Conservation (phyloP, 2,329 filamentous ascomycete species). For the Sporothrix schenckii region DNA sequence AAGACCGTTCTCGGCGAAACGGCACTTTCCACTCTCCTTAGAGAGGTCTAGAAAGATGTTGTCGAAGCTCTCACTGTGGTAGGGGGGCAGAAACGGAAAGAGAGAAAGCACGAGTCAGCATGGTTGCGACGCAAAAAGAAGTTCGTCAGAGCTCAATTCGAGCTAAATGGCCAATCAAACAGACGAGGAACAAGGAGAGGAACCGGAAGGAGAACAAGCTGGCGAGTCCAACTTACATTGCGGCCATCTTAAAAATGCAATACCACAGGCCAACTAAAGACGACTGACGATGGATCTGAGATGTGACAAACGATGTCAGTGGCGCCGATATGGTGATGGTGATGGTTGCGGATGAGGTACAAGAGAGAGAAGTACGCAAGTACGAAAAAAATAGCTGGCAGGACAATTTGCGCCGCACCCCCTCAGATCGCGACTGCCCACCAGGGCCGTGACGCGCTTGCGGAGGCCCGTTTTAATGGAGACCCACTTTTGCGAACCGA, state of each 20-base stretch:
- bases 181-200: not conserved
- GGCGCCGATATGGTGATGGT: not conserved
- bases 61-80: slow-evolving; percentile 84
- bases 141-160: too few species aligned
- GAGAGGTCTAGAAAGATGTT: slow-evolving; percentile 96
- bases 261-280: not conserved
- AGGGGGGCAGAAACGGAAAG: not conserved
- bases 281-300: not conserved
- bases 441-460: slow-evolving; percentile 26
- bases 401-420: slow-evolving; percentile 16
- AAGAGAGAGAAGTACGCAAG: not conserved
- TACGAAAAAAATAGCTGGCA: slow-evolving; percentile 21
- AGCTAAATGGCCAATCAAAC: not conserved
- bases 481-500: slow-evolving; percentile 9
- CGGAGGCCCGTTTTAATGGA: slow-evolving; percentile 23
- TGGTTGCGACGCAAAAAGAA: not conserved
- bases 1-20: slow-evolving; percentile 90
- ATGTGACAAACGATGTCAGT: not conserved
- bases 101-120: not conserved
- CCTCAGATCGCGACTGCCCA: slow-evolving; percentile 24
- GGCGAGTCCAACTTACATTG: slow-evolving; percentile 27
- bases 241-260: slow-evolving; percentile 30
- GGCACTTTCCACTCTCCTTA: slow-evolving; percentile 87
- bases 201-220: not conserved
- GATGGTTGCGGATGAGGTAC: slow-evolving; percentile 9